Conservation (phyloP, 352 stramenopile genomes). For the Globisporangium emineosum region DNA sequence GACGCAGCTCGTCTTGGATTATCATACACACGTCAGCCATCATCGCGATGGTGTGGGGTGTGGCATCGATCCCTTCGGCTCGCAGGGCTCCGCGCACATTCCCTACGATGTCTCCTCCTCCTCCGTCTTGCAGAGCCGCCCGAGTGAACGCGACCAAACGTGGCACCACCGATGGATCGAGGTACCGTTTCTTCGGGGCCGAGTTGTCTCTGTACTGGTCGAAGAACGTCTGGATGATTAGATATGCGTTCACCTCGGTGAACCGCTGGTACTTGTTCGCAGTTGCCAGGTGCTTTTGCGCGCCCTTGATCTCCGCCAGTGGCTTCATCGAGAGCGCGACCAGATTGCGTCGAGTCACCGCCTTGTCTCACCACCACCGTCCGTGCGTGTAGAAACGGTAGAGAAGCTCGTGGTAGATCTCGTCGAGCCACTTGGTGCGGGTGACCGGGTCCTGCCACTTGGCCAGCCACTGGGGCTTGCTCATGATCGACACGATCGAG, state of each 20-base stretch:
- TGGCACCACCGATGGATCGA: not conserved
- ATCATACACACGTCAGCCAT: not conserved
- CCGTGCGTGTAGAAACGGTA: not conserved
- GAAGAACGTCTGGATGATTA: not conserved
- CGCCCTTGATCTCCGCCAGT: not conserved
- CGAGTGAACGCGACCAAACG: not conserved
- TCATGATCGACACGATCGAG: not conserved
- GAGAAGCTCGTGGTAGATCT: conserved; percentile 11
- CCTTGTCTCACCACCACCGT: not conserved
- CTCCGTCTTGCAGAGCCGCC: not conserved
- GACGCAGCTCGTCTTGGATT: not conserved
- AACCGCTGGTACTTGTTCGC: not conserved
- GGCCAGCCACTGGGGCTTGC: conserved; percentile 13
- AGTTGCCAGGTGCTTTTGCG: not conserved
- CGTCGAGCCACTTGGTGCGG: conserved; percentile 1
- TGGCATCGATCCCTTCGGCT: not conserved
- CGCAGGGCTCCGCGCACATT: not conserved
- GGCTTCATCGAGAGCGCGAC: conserved; percentile 1
- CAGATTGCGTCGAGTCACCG: not conserved
- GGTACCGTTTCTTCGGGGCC: not conserved
- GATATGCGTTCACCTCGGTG: not conserved
- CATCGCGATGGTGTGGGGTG: not conserved
- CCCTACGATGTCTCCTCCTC: not conserved
- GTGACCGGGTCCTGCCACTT: conserved; percentile 13
- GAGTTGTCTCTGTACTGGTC: not conserved